Percentiles rank a stretch among this genome's conserved stretches.
Conservation (phyloP, 2,329 filamentous ascomycete species). For the Ceratocystis variospora region DNA sequence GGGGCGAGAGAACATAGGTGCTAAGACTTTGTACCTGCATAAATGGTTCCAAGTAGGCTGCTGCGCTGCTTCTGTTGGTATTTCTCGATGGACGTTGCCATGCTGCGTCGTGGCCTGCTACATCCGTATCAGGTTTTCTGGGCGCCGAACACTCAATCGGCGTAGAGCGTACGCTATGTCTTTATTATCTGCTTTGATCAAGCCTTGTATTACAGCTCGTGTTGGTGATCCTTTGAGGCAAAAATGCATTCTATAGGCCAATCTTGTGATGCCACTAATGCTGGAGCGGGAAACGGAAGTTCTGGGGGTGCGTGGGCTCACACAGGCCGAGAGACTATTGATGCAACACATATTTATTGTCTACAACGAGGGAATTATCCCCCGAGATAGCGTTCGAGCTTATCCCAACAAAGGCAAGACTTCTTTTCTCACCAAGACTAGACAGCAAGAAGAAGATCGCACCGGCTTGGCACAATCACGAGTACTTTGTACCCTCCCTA, state of each 20-base stretch:
- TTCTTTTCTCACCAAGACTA: background rate
- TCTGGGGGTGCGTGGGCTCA: background rate
- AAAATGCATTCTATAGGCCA: background rate
- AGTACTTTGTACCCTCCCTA: no score
- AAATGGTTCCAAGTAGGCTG: background rate
- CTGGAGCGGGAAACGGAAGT: background rate
- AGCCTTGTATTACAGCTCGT: background rate
- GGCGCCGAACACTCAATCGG: background rate
- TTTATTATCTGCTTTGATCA: background rate
- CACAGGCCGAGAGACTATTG: background rate
- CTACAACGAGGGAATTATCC: background rate
- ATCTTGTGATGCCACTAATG: background rate
- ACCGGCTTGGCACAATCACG: background rate
- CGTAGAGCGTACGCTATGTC: background rate
- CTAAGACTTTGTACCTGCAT: background rate
- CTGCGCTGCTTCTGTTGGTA: background rate
- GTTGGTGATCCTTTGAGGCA: background rate
- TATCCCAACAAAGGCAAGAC: background rate
- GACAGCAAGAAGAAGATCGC: background rate
- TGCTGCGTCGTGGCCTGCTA: background rate
- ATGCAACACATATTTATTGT: background rate
- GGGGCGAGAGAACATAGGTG: background rate
- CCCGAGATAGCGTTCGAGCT: background rate
- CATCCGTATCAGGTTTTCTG: background rate
- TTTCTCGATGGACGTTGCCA: background rate